A percentile compares a stretch with the other conserved stretches of the same genome.
These are phyloP conservation scores for Rubus parviflorus DNA, from an alignment of 306 rosid genomes.

Conservation along the genomic window DNA sequence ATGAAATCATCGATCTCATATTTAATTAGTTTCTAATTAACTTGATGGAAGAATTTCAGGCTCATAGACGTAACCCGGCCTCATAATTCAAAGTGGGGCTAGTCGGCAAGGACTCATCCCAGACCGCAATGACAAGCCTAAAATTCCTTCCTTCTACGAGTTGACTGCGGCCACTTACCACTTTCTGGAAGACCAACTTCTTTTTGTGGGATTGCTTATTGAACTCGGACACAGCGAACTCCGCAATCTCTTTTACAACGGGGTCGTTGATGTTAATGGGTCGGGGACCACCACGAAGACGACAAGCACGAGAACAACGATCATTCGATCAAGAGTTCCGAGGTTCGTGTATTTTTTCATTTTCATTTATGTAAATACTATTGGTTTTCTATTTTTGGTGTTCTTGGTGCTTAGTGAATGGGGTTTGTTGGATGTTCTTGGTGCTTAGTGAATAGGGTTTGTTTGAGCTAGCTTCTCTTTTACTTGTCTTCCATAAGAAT, in stretches of 20 bases:
- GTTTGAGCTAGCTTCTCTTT: too few relatives aligned
- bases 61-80: too few relatives aligned
- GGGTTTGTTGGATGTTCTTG: too few relatives aligned
- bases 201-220: neutral
- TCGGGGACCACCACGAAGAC: neutral
- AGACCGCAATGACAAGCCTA: neutral
- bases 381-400: too few relatives aligned
- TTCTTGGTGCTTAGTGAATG: too few relatives aligned
- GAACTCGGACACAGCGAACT: conserved; percentile 14
- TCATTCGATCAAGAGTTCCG: too few relatives aligned
- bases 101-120: neutral
- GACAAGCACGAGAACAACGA: too few relatives aligned
- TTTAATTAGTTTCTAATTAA: neutral
- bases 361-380: too few relatives aligned
- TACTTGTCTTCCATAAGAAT: too few relatives aligned
- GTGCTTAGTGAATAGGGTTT: too few relatives aligned
- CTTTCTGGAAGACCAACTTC: neutral
- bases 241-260: neutral
- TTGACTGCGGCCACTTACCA: neutral
- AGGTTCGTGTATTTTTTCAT: too few relatives aligned
- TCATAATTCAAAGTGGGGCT: neutral
- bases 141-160: neutral
- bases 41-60: neutral
- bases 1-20: too few relatives aligned
- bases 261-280: neutral